phyloP scores from a whole-genome alignment of 345 rosid genomes.

The Bruguiera parviflora region DNA sequence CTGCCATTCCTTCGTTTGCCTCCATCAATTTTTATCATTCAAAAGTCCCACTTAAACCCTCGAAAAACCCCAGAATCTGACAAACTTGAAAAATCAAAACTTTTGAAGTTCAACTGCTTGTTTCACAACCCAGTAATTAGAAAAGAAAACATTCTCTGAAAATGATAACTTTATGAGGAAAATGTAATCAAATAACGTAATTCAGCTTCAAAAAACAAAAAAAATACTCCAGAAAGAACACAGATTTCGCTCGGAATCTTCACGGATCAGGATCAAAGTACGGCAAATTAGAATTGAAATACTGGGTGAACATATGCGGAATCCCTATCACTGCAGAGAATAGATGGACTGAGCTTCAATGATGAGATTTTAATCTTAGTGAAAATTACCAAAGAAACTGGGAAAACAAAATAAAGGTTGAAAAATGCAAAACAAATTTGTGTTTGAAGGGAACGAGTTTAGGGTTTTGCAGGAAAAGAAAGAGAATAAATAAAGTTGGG shows the following conservation, averaged over 20 bases:
- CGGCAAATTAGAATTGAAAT: neutral
- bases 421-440: constrained; percentile 22
- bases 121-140: constrained; percentile 3
- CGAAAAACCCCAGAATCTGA: constrained; percentile 25
- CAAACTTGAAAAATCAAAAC: constrained; percentile 26
- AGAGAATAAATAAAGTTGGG: constrained; percentile 44
- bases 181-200: constrained; percentile 19
- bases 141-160: constrained; percentile 1
- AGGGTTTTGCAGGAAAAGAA: constrained; percentile 63
- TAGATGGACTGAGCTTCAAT: constrained; percentile 44
- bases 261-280: constrained; percentile 20
- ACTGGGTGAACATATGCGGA: constrained; percentile 8
- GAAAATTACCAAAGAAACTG: constrained; percentile 24
- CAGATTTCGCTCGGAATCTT: constrained; percentile 17
- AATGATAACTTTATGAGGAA: constrained; percentile 7
- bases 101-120: constrained; percentile 13
- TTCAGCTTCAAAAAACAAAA: constrained; percentile 7
- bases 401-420: constrained; percentile 34
- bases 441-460: constrained; percentile 49
- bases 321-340: constrained; percentile 40
- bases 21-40: constrained; percentile 50
- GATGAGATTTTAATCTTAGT: constrained; percentile 18
- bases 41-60: constrained; percentile 31
- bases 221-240: neutral
- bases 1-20: constrained; percentile 48